Evolutionary conservation across 306 rosid genomes (phyloP), one percentile per base, ranked within the genome.

Genomic region (Cucumis cinereus): DNA sequence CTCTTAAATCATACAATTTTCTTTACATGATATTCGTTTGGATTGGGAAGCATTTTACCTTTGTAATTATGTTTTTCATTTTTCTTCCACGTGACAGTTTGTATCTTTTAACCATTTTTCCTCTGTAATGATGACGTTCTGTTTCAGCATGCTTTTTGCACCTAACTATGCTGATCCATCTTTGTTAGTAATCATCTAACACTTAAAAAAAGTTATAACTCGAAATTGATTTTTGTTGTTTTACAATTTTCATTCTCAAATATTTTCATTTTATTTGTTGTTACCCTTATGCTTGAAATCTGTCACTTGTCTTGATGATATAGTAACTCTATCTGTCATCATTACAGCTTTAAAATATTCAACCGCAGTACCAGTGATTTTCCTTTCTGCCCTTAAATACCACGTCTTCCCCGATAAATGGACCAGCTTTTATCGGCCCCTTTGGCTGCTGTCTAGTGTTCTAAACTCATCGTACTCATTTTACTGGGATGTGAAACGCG

Each of bases 401-500:
- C 99, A 95, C 12, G 83, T 95, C 86, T 84, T 89, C 78, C 88
- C 97, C 54, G 93, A 88, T 64, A 84, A 61, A 73, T 92, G 98
- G 99, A 89, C 89, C 76, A 92, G 60, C 86, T 88, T 94, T 43
- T 94, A 94, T 85, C 91, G 97, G 81, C 99, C 97, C 71, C 96
- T 95, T 36, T 95, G 99, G 99, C 97, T 95, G 84, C 85, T 95
- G 71, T 92, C 98, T 14, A 80, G 96, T 82, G 93, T 95, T 78
- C 81, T 89, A 79, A 95, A 95, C 84, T 92, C 97, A 19, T 82
- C 88, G 72, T 95, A 95, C 84, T 95, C 99, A 49, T 95, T 95
- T 89, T 95, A 95, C 89, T 95, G 98, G 99, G 99, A 95, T 43
- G 96, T 95, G 84, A 88, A 87, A 67, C 88, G 97, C 75, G 99